Percentiles rank a stretch among this genome's conserved stretches.
phyloP scores from a whole-genome alignment of 2,329 filamentous ascomycete species.

The Fusarium solani-melongenae region DNA sequence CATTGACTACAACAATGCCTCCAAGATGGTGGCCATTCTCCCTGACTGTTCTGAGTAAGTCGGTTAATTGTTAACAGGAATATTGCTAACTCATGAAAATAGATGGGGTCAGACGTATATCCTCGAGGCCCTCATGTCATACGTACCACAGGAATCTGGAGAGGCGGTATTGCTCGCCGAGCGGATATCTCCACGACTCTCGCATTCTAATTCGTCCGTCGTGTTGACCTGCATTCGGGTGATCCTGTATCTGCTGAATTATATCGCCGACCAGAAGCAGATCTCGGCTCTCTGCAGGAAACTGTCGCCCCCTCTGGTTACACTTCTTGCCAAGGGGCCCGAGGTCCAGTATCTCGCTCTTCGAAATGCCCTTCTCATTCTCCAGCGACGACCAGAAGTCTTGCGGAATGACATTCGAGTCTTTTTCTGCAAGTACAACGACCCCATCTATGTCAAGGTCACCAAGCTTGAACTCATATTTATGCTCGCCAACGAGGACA shows the following conservation, averaged over 20 bases:
- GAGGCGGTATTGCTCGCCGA: slow-evolving; percentile 93
- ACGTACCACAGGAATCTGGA: slow-evolving; percentile 89
- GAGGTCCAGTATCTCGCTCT: slow-evolving; percentile 98
- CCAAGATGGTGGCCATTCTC: slow-evolving; percentile 96
- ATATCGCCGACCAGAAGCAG: slow-evolving; percentile 91
- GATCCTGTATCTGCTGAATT: slow-evolving; percentile 98
- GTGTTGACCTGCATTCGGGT: slow-evolving; percentile 96
- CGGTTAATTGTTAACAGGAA: neutral
- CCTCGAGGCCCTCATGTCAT: slow-evolving; percentile 96
- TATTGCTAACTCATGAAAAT: slow-evolving; percentile 26
- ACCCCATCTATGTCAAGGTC: slow-evolving; percentile 99
- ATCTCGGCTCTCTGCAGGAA: slow-evolving; percentile 90
- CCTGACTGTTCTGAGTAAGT: slow-evolving; percentile 96
- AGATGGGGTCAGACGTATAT: slow-evolving; percentile 99
- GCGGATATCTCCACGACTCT: slow-evolving; percentile 92
- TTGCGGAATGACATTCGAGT: slow-evolving; percentile 96
- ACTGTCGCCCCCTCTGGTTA: slow-evolving; percentile 93
- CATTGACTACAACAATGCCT: slow-evolving; percentile 96
- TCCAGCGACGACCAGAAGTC: slow-evolving; percentile 93
- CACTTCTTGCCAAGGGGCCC: slow-evolving; percentile 92
- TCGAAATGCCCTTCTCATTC: slow-evolving; percentile 90
- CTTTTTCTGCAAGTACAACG: slow-evolving; percentile 99
- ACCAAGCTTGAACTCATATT: slow-evolving; percentile 99
- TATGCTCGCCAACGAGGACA: slow-evolving; percentile 95
- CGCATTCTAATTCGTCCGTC: slow-evolving; percentile 96